Evolutionary conservation across 176 grass and related monocot species (phyloP), one percentile per base, ranked within the genome.

Genomic region (Hordeum marinum): DNA sequence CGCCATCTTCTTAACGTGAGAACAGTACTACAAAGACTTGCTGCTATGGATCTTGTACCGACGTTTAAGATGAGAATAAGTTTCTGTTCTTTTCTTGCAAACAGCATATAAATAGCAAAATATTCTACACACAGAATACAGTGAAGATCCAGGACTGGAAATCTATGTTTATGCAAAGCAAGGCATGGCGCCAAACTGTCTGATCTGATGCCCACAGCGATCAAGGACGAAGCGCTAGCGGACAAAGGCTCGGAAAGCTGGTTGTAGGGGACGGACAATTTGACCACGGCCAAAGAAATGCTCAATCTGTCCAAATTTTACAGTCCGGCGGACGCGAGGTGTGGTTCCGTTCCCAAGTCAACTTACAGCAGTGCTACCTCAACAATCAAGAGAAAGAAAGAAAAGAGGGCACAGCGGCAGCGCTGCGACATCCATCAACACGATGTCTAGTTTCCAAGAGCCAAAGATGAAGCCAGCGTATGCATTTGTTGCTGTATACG

Each of bases 241-340:
- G 80, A 83, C 84, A 67, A 42, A 50, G 55, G 45, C 74, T 27
- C 13, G 26, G 73, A 48, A 46, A 86, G 59, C 31, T 79, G 42
- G 21, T 21, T 25, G 7, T 34, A 52, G 55, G 82, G 41, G 25
- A 58, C 24, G 41, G 20, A 41, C 18, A 55, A 37, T 80, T 80
- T 78, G 42, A 65, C 64, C 57, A 46, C 3, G 17, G 24, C 45
- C 20, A 42, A 26, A 48, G 26, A 45, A 21, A 68, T 23, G 6
- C 40, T 32, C 11, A 63, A 5, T 35, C 46, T 48, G 10, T 20
- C 27, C 27, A 63, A 6, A 62, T 63, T 68, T 50, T 50, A 15
- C 9, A 8, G 0, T 15, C 25, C 1, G 24, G 31, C 5, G 14
- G 46, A 37, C 7, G 20, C 13, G 21, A 81, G 32, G 79, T 35